phyloP scores from a whole-genome alignment of 78 protist species.

The Dictyostelium discoideum region dicty_2.7 NC_007089.4:1722501-1723000 shows the following conservation, averaged over 20 bases:
- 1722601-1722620: conserved; percentile 79
- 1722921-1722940: conserved; percentile 78
- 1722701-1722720: conserved; percentile 64
- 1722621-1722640: conserved; percentile 75
- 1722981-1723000: conserved; percentile 74
- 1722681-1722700: conserved; percentile 51
- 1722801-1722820: conserved; percentile 68
- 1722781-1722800: conserved; percentile 57
- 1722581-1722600: conserved; percentile 67
- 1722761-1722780: conserved; percentile 81
- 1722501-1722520: conserved; percentile 2
- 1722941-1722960: conserved; percentile 63
- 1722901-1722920: conserved; percentile 84
- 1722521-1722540: conserved; percentile 9
- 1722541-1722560: conserved; percentile 59
- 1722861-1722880: conserved; percentile 81
- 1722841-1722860: conserved; percentile 75
- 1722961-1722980: conserved; percentile 82
- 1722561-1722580: conserved; percentile 73
- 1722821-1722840: conserved; percentile 55
- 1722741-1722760: conserved; percentile 76
- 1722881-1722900: conserved; percentile 17
- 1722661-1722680: conserved; percentile 65
- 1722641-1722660: conserved; percentile 55
- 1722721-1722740: conserved; percentile 63